Percentiles rank a stretch among this genome's conserved stretches.
These are phyloP conservation scores for Nakazawaea wyomingensis DNA, from an alignment of 805 yeast species.

Conservation along the genomic window DNA sequence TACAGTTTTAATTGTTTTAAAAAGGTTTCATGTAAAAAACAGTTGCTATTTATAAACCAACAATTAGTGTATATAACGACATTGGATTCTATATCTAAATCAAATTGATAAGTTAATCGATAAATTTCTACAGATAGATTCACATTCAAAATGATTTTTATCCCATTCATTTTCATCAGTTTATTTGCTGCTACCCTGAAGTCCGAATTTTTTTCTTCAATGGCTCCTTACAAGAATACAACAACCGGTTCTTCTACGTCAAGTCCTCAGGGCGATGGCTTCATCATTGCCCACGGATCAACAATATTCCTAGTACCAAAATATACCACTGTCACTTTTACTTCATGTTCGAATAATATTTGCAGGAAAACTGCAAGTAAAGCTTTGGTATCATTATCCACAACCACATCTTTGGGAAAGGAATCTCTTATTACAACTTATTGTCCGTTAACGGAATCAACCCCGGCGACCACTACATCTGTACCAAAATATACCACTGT, in stretches of 20 bases:
- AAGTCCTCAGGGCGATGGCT: background rate
- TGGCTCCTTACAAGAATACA: background rate
- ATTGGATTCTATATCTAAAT: no score
- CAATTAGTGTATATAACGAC: no score
- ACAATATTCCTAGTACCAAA: background rate
- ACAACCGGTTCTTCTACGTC: background rate
- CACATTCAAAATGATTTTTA: background rate
- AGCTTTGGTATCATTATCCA: constrained; percentile 1
- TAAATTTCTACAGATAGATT: no score
- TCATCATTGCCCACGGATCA: constrained; percentile 1
- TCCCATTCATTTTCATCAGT: background rate
- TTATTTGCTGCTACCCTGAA: background rate
- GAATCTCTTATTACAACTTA: constrained; percentile 8
- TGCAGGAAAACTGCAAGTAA: constrained; percentile 3
- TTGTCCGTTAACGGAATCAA: constrained; percentile 20
- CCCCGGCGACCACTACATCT: constrained; percentile 26
- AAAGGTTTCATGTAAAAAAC: no score
- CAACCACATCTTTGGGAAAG: constrained; percentile 6
- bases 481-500: constrained; percentile 27
- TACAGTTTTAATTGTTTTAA: no score
- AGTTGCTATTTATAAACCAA: no score
- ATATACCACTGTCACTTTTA: constrained; percentile 5
- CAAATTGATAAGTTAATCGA: background rate
- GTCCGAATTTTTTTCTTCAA: no score
- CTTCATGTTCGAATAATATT: constrained; percentile 2